Conservation (phyloP, 139 green algal genomes). For the Coelastrella sp. region DNA sequence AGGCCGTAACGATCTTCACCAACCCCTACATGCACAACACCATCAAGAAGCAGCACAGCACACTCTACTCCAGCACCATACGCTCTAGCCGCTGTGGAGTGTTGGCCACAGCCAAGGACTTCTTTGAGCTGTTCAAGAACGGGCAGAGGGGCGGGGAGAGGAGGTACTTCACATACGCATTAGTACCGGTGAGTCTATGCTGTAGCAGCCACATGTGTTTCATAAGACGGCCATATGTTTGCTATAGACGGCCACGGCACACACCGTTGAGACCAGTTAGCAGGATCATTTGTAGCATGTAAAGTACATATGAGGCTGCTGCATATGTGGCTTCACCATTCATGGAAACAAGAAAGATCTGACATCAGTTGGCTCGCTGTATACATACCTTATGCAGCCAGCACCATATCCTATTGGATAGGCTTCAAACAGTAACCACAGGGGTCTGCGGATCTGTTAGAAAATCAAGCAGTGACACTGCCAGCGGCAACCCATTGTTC, state of each 20-base stretch:
- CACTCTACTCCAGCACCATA: not conserved
- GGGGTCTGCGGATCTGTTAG: no score
- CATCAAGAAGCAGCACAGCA: not conserved
- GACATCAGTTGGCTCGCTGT: no score
- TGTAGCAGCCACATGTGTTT: constrained; percentile 8
- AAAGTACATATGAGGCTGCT: no score
- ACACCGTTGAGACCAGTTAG: not conserved
- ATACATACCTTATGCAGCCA: no score
- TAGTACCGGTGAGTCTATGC: not conserved
- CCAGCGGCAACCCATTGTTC: no score
- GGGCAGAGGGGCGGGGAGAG: constrained; percentile 38
- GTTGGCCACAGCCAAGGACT: not conserved
- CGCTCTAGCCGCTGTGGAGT: not conserved
- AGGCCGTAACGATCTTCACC: constrained; percentile 27
- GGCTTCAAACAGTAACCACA: no score
- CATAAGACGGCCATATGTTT: not conserved
- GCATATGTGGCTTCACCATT: no score
- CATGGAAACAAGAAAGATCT: no score
- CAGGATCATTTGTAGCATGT: no score
- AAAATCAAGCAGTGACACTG: no score
- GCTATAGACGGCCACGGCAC: not conserved
- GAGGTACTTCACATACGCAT: constrained; percentile 51
- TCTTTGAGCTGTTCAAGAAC: constrained; percentile 43
- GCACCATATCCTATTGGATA: no score
- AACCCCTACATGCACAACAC: not conserved